Base-by-base conservation (phyloP, 208 protist species). In the Acanthamoeba royreba region DNA sequence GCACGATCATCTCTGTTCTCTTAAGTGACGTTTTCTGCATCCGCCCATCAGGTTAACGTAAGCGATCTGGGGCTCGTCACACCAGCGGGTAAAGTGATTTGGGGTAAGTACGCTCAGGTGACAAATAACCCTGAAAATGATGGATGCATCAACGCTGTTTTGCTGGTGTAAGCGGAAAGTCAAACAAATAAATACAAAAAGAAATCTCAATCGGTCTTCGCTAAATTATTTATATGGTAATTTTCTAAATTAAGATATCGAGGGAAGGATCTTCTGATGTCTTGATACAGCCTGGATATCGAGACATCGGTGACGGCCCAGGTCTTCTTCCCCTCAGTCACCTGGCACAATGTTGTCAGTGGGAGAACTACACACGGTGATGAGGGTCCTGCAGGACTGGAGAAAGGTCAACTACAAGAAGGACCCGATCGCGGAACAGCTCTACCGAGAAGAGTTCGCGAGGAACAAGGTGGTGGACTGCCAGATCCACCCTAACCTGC, bases 51-150 rank as follows among this genome's bases (percentile, higher is more conserved):
- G 94, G 99, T 99, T 28, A 99, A 99, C 96, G 99, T 99, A n/a
- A 98, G 98, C 72, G 99, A 99, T 92, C 97, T 99, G n/a, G 99
- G 99, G 49, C 97, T 99, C 1, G 99, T 99, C 25, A 99, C 99
- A 5, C 98, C 98, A 15, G 98, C 97, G 2, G 99, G 99, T 92
- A 99, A 99, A 94, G 99, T 99, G 8, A 98, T 99, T n/a, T 99
- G 98, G 98, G 98, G 97, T 53, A 99, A 99, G 97, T 99, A 99
- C 93, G 99, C 99, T 40, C 99, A 99, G 97, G 98, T 99, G 47
- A 99, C 99, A 8, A 99, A 99, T 98, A 99, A 99, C 95, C 99
- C 99, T 4, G 99, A 99, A 96, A 99, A 99, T 94, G 99, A 99
- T 94, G 99, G 99, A 35, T 99, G 99, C 96, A 99, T 99, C 95